Conservation (phyloP, 192 early-diverging fungal genomes). For the Haplosporangium gracile region DNA sequence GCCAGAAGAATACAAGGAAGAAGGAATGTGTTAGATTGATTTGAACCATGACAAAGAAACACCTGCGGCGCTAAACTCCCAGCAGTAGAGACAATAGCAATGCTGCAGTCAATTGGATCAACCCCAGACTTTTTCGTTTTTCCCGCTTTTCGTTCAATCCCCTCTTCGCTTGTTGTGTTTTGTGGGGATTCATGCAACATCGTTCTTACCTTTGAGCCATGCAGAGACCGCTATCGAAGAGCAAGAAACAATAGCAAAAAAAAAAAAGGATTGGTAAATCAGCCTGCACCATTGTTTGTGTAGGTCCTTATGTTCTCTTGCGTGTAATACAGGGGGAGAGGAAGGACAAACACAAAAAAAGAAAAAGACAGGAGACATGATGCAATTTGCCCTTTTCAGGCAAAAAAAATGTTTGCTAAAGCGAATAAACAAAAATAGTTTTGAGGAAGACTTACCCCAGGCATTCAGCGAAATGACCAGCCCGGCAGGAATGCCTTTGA, state of each 20-base stretch:
- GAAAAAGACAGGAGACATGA: neutral
- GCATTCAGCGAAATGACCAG: slow-evolving; percentile 54
- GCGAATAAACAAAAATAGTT: neutral
- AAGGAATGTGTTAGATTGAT: too few relatives aligned
- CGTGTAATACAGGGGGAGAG: neutral
- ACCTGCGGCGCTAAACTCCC: too few relatives aligned
- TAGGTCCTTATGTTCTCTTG: neutral
- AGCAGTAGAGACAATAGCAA: neutral
- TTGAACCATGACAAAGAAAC: neutral
- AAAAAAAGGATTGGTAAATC: neutral
- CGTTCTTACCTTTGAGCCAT: slow-evolving; percentile 48
- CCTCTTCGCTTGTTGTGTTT: neutral
- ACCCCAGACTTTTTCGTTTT: neutral
- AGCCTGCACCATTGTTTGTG: neutral
- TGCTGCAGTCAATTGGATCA: neutral
- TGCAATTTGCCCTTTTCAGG: neutral
- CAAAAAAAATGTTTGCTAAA: slow-evolving; percentile 1
- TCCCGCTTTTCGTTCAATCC: neutral
- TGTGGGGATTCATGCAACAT: neutral
- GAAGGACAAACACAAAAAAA: neutral
- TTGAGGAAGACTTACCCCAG: slow-evolving; percentile 38
- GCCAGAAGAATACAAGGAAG: neutral
- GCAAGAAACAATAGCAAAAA: neutral
- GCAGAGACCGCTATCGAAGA: slow-evolving; percentile 39
- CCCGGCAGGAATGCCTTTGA: slow-evolving; percentile 50